These are phyloP conservation scores for Dioscorea alata DNA, from an alignment of 106 monocot species.

Conservation along the genomic window DNA sequence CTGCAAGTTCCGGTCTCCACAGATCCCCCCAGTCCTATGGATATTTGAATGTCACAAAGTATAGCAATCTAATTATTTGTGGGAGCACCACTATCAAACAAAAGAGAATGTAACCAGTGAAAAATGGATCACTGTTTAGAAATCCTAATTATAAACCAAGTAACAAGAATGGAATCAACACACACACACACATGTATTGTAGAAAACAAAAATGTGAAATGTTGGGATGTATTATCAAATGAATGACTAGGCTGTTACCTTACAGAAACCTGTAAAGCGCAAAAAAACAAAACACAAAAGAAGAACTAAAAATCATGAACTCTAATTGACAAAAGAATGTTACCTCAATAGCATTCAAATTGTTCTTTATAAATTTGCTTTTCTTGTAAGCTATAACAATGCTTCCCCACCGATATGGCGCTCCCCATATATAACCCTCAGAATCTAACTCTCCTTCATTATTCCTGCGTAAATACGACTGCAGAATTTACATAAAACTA, in stretches of 20 bases:
- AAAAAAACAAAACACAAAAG: too few species aligned
- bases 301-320: too few species aligned
- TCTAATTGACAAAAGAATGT: background rate
- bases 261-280: too few species aligned
- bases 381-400: slow-evolving; percentile 95
- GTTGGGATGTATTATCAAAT: too few species aligned
- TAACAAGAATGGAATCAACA: too few species aligned
- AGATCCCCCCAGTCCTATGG: slow-evolving; percentile 93
- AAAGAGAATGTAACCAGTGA: too few species aligned
- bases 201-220: too few species aligned
- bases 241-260: too few species aligned
- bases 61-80: background rate
- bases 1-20: slow-evolving; percentile 85
- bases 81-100: too few species aligned
- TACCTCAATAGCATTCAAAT: slow-evolving; percentile 77
- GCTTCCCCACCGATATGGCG: slow-evolving; percentile 91
- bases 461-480: slow-evolving; percentile 83
- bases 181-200: too few species aligned
- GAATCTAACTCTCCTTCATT: slow-evolving; percentile 62
- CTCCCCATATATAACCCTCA: slow-evolving; percentile 68
- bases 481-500: slow-evolving; percentile 33
- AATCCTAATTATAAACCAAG: too few species aligned
- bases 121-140: too few species aligned
- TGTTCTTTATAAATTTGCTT: slow-evolving; percentile 68
- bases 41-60: background rate